These are phyloP conservation scores for Barnettozyma pratensis DNA, from an alignment of 805 yeast genomes.

Conservation along the genomic window DNA sequence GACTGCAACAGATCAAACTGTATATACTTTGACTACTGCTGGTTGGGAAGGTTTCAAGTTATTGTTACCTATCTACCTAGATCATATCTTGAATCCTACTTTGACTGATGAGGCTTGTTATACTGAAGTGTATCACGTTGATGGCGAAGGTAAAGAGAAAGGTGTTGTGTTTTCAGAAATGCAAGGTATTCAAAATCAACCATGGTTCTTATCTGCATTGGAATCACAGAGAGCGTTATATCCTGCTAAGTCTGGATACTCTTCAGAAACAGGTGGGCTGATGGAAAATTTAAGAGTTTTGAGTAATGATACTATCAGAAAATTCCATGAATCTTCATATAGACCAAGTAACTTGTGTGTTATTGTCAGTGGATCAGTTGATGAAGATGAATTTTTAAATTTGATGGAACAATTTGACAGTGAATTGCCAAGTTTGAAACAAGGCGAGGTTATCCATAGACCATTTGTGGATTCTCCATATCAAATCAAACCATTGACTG, in stretches of 20 bases:
- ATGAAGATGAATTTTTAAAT: conserved; percentile 62
- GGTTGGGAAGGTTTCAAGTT: conserved; percentile 94
- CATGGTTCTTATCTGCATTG: conserved; percentile 61
- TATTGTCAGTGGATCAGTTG: conserved; percentile 81
- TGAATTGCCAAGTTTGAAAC: conserved; percentile 38
- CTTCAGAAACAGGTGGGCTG: conserved; percentile 92
- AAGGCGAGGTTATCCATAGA: conserved; percentile 32
- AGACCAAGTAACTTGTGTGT: conserved; percentile 81
- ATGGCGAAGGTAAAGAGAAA: conserved; percentile 84
- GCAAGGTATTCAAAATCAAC: conserved; percentile 85
- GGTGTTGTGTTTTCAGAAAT: conserved; percentile 97
- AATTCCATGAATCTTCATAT: conserved; percentile 68
- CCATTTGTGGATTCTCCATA: conserved; percentile 76
- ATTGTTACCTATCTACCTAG: conserved; percentile 82
- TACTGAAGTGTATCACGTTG: conserved; percentile 94
- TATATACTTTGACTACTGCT: conserved; percentile 84
- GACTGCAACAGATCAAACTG: conserved; percentile 96
- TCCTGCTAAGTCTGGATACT: conserved; percentile 65
- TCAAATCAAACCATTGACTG: conserved; percentile 28
- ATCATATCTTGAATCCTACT: conserved; percentile 81
- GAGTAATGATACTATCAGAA: conserved; percentile 65
- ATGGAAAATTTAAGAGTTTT: conserved; percentile 69
- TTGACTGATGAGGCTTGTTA: conserved; percentile 84
- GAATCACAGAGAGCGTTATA: conserved; percentile 56
- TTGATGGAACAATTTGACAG: conserved; percentile 59